phyloP scores from a whole-genome alignment of 2,329 filamentous ascomycete species.

The Didymella exigua region DNA sequence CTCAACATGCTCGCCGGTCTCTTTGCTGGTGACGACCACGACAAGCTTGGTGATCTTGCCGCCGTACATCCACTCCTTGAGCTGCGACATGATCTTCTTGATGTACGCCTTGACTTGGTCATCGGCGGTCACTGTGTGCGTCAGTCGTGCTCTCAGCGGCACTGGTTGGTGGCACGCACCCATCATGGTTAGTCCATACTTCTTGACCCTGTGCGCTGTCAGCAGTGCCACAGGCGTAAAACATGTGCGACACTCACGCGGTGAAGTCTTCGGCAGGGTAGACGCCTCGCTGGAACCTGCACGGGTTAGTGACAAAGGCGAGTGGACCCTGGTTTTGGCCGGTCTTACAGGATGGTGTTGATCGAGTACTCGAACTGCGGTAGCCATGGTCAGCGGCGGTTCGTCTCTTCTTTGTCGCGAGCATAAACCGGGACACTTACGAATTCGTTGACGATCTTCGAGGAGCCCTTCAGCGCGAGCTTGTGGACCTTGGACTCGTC shows the following conservation, averaged over 20 bases:
- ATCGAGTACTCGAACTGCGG: slow-evolving; percentile 93
- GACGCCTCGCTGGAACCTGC: slow-evolving; percentile 79
- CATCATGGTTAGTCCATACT: slow-evolving; percentile 99
- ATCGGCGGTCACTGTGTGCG: slow-evolving; percentile 76
- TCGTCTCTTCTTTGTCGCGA: background rate
- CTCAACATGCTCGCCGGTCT: slow-evolving; percentile 94
- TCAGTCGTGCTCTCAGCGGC: slow-evolving; percentile 22
- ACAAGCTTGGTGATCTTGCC: slow-evolving; percentile 98
- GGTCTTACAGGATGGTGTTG: slow-evolving; percentile 84
- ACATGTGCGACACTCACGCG: slow-evolving; percentile 63
- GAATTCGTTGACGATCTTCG: slow-evolving; percentile 93
- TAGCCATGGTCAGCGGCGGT: slow-evolving; percentile 17
- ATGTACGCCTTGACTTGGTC: slow-evolving; percentile 99
- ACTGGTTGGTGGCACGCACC: slow-evolving; percentile 53
- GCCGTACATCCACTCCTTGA: slow-evolving; percentile 96
- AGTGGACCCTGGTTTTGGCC: background rate
- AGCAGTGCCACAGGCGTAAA: slow-evolving; percentile 7
- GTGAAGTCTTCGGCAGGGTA: slow-evolving; percentile 97
- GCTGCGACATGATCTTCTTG: slow-evolving; percentile 98
- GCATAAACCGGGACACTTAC: slow-evolving; percentile 60
- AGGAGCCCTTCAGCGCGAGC: slow-evolving; percentile 82
- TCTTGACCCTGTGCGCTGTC: slow-evolving; percentile 72
- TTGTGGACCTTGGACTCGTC: slow-evolving; percentile 92
- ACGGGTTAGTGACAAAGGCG: slow-evolving; percentile 24
- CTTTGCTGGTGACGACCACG: slow-evolving; percentile 94